Evolutionary conservation across 2,329 filamentous ascomycete genomes (phyloP).

Genomic region (Conoideocrella luteorostrata): DNA sequence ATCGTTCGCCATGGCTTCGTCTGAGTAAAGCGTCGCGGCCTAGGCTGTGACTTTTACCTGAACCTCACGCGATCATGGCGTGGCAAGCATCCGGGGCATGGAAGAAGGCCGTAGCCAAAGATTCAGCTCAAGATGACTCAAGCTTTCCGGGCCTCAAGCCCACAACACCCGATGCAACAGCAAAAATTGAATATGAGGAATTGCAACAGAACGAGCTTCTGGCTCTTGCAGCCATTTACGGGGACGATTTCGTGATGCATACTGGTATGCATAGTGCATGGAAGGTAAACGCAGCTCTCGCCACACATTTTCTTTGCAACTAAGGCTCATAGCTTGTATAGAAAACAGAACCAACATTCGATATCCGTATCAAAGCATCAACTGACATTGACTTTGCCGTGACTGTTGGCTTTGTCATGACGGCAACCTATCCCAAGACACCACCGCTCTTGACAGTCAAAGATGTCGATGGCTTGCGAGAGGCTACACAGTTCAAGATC

Average conservation of each 20-base stretch:
- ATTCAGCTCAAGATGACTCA: slow-evolving; percentile 38
- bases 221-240: slow-evolving; percentile 80
- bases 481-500: slow-evolving; percentile 65
- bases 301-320: neutral
- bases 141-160: slow-evolving; percentile 46
- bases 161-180: slow-evolving; percentile 31
- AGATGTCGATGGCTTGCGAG: slow-evolving; percentile 56
- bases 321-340: slow-evolving; percentile 22
- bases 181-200: slow-evolving; percentile 66
- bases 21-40: slow-evolving; percentile 45
- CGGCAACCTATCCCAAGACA: slow-evolving; percentile 86
- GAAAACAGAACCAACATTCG: slow-evolving; percentile 79
- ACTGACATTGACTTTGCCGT: slow-evolving; percentile 66
- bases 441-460: slow-evolving; percentile 66
- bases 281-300: slow-evolving; percentile 55
- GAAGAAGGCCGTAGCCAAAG: slow-evolving; percentile 40
- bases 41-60: slow-evolving; percentile 43
- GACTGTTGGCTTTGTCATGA: slow-evolving; percentile 71
- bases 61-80: slow-evolving; percentile 40
- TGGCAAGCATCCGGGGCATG: slow-evolving; percentile 41
- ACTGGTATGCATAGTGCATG: slow-evolving; percentile 68
- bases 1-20: slow-evolving; percentile 34
- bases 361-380: slow-evolving; percentile 68
- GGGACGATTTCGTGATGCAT: slow-evolving; percentile 76
- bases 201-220: slow-evolving; percentile 84